Percentiles rank a stretch among this genome's conserved stretches.
phyloP scores from a whole-genome alignment of 768 basidiomycete species.

The Lactarius hengduanensis region DNA sequence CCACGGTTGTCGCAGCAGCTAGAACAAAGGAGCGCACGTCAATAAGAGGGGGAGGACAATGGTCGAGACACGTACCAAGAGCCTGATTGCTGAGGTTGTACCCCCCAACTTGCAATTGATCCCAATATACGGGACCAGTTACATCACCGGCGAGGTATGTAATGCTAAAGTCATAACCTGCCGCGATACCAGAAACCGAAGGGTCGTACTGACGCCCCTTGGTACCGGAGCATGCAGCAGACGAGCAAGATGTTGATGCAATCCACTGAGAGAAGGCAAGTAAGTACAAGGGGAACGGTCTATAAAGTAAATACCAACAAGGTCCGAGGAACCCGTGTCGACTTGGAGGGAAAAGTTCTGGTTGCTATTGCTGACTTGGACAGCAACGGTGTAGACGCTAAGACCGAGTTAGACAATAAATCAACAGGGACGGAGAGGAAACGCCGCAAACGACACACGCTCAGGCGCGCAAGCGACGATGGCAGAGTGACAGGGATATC shows the following conservation, averaged over 20 bases:
- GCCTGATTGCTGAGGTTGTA: constrained; percentile 68
- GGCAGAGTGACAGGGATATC: neutral
- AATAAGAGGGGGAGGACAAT: constrained; percentile 7
- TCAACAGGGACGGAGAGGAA: constrained; percentile 3
- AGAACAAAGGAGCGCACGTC: neutral
- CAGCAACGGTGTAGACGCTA: constrained; percentile 66
- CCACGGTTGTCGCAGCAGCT: constrained; percentile 61
- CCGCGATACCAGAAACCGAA: constrained; percentile 40
- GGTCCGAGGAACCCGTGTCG: constrained; percentile 81
- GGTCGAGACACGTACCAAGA: constrained; percentile 46
- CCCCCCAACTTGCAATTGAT: constrained; percentile 57
- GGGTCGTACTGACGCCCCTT: constrained; percentile 57
- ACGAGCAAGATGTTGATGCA: constrained; percentile 62
- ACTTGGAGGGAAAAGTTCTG: constrained; percentile 65
- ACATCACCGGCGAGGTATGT: constrained; percentile 60
- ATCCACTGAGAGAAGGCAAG: constrained; percentile 57
- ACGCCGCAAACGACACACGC: neutral
- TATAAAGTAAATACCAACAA: constrained; percentile 44
- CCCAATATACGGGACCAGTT: constrained; percentile 68
- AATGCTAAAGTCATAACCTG: constrained; percentile 48
- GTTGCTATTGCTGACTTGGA: constrained; percentile 48
- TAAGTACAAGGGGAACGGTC: constrained; percentile 3
- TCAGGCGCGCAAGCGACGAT: neutral
- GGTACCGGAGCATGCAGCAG: constrained; percentile 49
- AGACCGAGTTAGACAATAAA: neutral